These are phyloP conservation scores for Trametes elegans DNA, from an alignment of 768 basidiomycete genomes.

Conservation along the genomic window DNA sequence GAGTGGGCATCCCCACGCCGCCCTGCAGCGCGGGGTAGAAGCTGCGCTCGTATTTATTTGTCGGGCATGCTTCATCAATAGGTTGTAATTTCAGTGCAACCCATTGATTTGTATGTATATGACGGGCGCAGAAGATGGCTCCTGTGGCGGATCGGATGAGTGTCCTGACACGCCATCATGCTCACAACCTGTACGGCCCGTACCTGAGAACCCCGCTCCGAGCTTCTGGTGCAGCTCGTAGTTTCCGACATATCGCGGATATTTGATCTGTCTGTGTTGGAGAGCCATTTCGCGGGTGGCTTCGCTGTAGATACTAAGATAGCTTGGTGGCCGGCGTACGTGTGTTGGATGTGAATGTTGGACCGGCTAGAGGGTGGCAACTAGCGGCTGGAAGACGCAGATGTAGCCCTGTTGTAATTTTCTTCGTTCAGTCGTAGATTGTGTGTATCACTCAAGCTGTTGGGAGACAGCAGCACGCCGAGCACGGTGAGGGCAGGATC, in stretches of 20 bases:
- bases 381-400: background rate
- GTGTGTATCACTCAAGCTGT: background rate
- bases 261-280: background rate
- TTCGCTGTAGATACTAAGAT: background rate
- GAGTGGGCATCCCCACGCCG: slow-evolving; percentile 67
- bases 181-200: slow-evolving; percentile 15
- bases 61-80: slow-evolving; percentile 69
- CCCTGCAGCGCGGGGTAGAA: slow-evolving; percentile 73
- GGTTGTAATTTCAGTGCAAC: slow-evolving; percentile 76
- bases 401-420: background rate
- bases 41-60: slow-evolving; percentile 66
- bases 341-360: background rate
- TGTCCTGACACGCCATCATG: background rate
- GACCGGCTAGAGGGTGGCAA: background rate
- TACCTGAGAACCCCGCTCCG: slow-evolving; percentile 76
- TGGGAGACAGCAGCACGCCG: background rate
- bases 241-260: slow-evolving; percentile 49
- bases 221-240: slow-evolving; percentile 57
- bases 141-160: slow-evolving; percentile 38
- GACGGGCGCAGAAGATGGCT: slow-evolving; percentile 61
- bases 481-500: background rate
- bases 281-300: background rate
- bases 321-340: slow-evolving; percentile 11
- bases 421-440: background rate
- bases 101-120: slow-evolving; percentile 55